Evolutionary conservation across 495 filamentous ascomycete genomes (phyloP).

Genomic region (Aspergillus carlsbadensis): DNA sequence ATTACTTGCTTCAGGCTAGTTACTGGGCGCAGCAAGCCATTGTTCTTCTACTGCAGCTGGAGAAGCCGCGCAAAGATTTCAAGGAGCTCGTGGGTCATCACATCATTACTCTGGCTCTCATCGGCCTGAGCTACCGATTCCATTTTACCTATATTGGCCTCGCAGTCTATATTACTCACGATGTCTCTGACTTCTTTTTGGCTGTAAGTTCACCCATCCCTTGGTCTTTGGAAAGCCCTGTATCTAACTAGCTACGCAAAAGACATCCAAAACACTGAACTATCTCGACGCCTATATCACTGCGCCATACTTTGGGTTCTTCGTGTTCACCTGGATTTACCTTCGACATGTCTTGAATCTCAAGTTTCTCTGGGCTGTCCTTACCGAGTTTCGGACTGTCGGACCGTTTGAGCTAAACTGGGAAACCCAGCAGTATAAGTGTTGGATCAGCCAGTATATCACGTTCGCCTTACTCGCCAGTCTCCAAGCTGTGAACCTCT

Average conservation of each 20-base stretch:
- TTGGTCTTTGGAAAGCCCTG: not conserved
- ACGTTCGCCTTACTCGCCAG: slow-evolving; percentile 67
- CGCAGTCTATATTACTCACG: slow-evolving; percentile 94
- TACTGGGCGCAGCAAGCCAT: slow-evolving; percentile 98
- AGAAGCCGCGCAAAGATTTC: slow-evolving; percentile 96
- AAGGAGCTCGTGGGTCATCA: slow-evolving; percentile 94
- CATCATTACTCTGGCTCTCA: slow-evolving; percentile 86
- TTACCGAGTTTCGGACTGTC: slow-evolving; percentile 85
- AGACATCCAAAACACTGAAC: slow-evolving; percentile 94
- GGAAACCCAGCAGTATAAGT: slow-evolving; percentile 83
- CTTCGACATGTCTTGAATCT: slow-evolving; percentile 90
- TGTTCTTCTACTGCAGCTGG: slow-evolving; percentile 82
- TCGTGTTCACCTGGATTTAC: slow-evolving; percentile 87
- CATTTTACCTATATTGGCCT: slow-evolving; percentile 99
- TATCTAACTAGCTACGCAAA: not conserved
- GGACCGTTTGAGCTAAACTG: slow-evolving; percentile 87
- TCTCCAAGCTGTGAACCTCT: slow-evolving; percentile 79
- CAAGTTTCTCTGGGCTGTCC: slow-evolving; percentile 76
- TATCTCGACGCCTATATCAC: slow-evolving; percentile 80
- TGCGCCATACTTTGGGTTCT: slow-evolving; percentile 78
- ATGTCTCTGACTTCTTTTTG: slow-evolving; percentile 95
- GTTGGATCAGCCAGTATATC: slow-evolving; percentile 70
- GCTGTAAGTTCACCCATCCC: slow-evolving; percentile 60
- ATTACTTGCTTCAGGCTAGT: slow-evolving; percentile 91
- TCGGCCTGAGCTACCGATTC: slow-evolving; percentile 88